Base-by-base conservation (phyloP, 495 filamentous ascomycete species). In the Ascobolus immersus region DNA sequence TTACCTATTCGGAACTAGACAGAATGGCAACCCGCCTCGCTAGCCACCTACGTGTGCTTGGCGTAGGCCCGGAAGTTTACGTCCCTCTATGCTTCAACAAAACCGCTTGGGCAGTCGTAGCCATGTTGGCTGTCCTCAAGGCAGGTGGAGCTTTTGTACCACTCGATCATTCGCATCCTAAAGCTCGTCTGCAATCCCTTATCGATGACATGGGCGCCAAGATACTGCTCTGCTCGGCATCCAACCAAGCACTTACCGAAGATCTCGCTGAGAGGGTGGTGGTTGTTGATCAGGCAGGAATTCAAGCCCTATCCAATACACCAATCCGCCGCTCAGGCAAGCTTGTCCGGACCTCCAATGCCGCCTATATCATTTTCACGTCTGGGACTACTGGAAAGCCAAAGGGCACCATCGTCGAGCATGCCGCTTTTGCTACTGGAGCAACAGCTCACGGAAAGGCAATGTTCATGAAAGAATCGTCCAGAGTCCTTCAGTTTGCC, bases 401-500 rank as follows among this genome's bases (percentile, higher is more conserved):
- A 39, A 51, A 55, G 33, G 37, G 61, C 9, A 47, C 60, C 14
- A 38, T 66, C n/a, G 50, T 60, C 4, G 47, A 58, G 13, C 61
- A 64, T 30, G 36, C 38, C 20, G 32, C 48, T 18, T 42, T 65
- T 11, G 45, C 43, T 21, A 51, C 52, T 12, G 23, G 23, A 7
- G 52, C 55, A 1, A 43, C 50, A 9, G 55, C 52, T 2, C 67
- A 71, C 37, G 60, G 58, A 1, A 48, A 53, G 1, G 53, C 55
- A 1, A 43, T 70, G 11, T 38, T 51, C 7, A 60, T 74, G 27
- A 50, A 58, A 22, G 42, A 57, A 0, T 44, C 49, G 0, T 65
- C 64, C 11, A 52, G 67, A 4, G 59, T 69, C 5, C 56, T 79
- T 40, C 73, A 79, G 38, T 66, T 73, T 34, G 69, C 72, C 2